These are phyloP conservation scores for Solanum acaule DNA, from an alignment of 257 asterid genomes.

Conservation along the genomic window DNA sequence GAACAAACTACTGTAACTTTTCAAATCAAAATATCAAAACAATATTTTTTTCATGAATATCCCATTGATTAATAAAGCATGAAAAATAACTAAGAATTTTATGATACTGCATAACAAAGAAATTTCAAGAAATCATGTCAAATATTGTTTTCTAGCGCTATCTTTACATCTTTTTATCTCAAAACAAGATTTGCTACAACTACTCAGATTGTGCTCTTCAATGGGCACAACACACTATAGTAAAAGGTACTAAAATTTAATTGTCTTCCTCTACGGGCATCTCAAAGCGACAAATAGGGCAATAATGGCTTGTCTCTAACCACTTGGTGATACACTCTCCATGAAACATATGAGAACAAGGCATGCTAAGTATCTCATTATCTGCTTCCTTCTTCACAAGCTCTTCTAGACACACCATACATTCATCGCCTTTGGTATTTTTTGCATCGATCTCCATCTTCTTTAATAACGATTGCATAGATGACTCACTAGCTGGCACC, in stretches of 20 bases:
- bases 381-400: background rate
- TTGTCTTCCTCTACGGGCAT: background rate
- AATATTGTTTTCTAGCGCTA: too few relatives aligned
- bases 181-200: background rate
- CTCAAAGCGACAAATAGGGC: slow-evolving; percentile 12
- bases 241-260: too few relatives aligned
- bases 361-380: background rate
- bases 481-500: background rate
- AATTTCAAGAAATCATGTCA: too few relatives aligned
- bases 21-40: too few relatives aligned
- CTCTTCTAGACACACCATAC: background rate
- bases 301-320: slow-evolving; percentile 1
- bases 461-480: background rate
- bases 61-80: too few relatives aligned
- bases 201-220: background rate
- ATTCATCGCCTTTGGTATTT: background rate
- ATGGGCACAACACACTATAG: too few relatives aligned
- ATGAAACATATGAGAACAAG: slow-evolving; percentile 14
- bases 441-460: background rate
- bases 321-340: slow-evolving; percentile 3
- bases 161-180: too few relatives aligned
- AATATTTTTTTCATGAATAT: too few relatives aligned
- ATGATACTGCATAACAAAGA: too few relatives aligned
- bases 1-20: too few relatives aligned
- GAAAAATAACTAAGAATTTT: too few relatives aligned